Base-by-base conservation (phyloP, 305 asterid genomes). In the Fraxinus sp. region DNA sequence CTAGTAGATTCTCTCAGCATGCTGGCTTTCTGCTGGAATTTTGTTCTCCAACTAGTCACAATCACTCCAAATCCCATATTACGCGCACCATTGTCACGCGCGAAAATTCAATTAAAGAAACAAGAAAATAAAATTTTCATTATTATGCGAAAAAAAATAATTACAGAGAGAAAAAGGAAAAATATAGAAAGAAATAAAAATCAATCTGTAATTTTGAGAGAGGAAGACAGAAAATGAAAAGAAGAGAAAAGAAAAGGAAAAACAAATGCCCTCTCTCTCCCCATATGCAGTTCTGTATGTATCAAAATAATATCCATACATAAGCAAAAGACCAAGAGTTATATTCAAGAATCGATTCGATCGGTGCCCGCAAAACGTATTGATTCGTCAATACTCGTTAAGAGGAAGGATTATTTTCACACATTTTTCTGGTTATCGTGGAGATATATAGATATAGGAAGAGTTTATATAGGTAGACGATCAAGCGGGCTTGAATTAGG, bases 311-410 rank as follows among this genome's bases (percentile, higher is more conserved):
- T 49, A 49, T 46, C 83, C 86, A 84, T 77, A 77, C 90, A 86
- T 64, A 73, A 41, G 79, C 74, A 46, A 73, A 52, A 83, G 83
- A 37, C 30, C 77, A 80, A 76, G 70, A 81, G 85, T 71, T 70
- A n/a, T 87, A 81, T 79, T 85, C 80, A 59, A 26, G 87, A 93
- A 91, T 90, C 91, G 89, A 86, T 88, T 87, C 90, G 92, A 89
- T 91, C 90, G 88, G 80, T 77, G 75, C 84, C 81, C 78, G 35
- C 22, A 64, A 80, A 70, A 68, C 79, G 49, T 52, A 74, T 85
- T 86, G 87, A 82, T 87, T 81, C 13, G 76, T 79, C 83, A 9
- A 79, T 83, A 30, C 82, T 73, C 78, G 74, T 41, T 35, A 33
- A 55, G 71, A 64, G 8, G 72, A 37, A 59, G 75, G 80, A 80